These are phyloP conservation scores for Dissophora ornata DNA, from an alignment of 192 early-diverging fungal species.

Conservation along the genomic window DNA sequence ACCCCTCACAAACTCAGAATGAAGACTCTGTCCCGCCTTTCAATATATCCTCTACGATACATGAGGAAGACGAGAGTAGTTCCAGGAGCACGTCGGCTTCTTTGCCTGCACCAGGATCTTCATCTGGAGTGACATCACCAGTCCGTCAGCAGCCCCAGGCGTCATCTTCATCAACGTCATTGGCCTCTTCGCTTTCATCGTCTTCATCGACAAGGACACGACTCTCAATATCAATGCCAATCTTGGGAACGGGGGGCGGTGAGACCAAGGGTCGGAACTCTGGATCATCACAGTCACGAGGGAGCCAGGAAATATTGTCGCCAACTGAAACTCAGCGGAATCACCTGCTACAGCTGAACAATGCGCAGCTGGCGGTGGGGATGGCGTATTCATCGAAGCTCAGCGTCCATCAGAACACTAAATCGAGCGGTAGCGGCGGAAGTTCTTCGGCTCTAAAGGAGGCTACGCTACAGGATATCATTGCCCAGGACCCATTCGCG, in stretches of 20 bases:
- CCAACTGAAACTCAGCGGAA: too few relatives aligned
- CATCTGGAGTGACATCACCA: too few relatives aligned
- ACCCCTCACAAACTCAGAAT: not conserved
- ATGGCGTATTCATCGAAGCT: too few relatives aligned
- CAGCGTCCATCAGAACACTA: too few relatives aligned
- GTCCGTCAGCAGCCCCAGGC: not conserved
- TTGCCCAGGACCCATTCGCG: constrained; percentile 26
- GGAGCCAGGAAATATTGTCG: too few relatives aligned
- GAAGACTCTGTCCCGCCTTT: not conserved
- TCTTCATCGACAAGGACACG: constrained; percentile 1
- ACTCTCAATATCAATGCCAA: not conserved
- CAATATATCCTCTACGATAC: not conserved
- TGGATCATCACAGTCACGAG: not conserved
- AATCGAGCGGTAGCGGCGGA: too few relatives aligned
- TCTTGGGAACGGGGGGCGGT: not conserved
- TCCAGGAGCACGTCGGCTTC: too few relatives aligned
- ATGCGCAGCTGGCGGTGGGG: too few relatives aligned
- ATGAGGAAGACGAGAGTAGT: not conserved
- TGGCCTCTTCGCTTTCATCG: constrained; percentile 1
- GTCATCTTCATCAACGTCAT: not conserved
- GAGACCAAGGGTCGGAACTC: not conserved
- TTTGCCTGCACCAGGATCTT: too few relatives aligned
- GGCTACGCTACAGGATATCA: constrained; percentile 15
- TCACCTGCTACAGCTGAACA: too few relatives aligned
- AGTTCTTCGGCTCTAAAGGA: not conserved